Evolutionary conservation across 2,329 filamentous ascomycete species (phyloP), one percentile per base, ranked within the genome.

Genomic region (Fonsecaea nubica): DNA sequence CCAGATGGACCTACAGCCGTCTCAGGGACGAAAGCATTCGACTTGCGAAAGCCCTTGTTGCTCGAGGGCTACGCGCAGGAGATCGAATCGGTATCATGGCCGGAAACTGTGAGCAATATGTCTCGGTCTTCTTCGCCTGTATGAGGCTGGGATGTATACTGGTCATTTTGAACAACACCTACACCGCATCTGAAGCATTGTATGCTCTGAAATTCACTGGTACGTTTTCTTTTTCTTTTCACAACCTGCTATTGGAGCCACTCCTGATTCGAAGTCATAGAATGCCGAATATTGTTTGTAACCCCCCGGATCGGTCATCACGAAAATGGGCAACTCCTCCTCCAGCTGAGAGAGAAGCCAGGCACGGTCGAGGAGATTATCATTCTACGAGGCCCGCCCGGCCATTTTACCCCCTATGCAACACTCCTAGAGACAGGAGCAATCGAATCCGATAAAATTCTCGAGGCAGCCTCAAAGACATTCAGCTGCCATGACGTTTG

Each of bases 91-190:
- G 87, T 35, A 89, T 93, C 70, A 92, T 92, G 88, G 90, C 90
- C 70, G 81, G 85, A 4, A 86, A 87, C 69, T 85, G 84, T 70
- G 83, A 86, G 67, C 82, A 86, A 70, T 86, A 82, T 66, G 78
- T 90, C 35, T 84, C 89, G 2, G 84, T 92, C 15, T 91, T 92
- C 81, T 92, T 92, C 71, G 90, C 89, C 3, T 89, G 87, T 10
- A 87, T 88, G 48, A 83, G 86, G 55, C 67, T 90, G 18, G 89
- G 89, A 9, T 88, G 85, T 55, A 87, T 90, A 54, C 81, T 93
- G 60, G 90, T 93, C 33, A 92, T 93, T 53, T 80, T 93, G 71
- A 93, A 93, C 80, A 93, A 92, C 78, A 93, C 90, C 0, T 93
- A 93, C 75, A 93, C 91, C 1, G 84, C 88, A 1, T 86, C 85